These are phyloP conservation scores for Nemania diffusa DNA, from an alignment of 2,329 filamentous ascomycete species.

Conservation along the genomic window DNA sequence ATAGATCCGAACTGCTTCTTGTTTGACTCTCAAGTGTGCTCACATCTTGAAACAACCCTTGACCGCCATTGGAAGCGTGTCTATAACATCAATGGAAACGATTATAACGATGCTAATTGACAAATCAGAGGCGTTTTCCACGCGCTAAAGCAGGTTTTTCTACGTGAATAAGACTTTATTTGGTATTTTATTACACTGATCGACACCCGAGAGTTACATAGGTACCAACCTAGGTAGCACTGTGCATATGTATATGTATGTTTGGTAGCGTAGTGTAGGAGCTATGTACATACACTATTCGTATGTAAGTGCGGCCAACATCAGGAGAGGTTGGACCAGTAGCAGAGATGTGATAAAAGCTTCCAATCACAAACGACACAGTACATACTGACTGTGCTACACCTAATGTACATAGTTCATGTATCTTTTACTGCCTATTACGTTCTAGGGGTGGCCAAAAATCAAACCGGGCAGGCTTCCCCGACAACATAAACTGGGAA, in stretches of 20 bases:
- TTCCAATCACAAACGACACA: background rate
- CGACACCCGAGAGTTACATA: constrained; percentile 13
- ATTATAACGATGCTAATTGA: constrained; percentile 23
- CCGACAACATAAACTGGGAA: constrained; percentile 5
- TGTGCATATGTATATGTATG: background rate
- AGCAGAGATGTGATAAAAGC: constrained; percentile 4
- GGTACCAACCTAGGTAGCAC: background rate
- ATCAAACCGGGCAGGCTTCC: constrained; percentile 11
- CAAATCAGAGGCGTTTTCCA: constrained; percentile 17
- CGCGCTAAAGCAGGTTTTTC: constrained; percentile 28
- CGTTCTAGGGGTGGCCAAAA: background rate
- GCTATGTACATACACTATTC: background rate
- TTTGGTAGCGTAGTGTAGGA: background rate
- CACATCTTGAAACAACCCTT: constrained; percentile 2
- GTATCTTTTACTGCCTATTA: background rate
- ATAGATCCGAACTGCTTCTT: constrained; percentile 2
- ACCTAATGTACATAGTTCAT: background rate
- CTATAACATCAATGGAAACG: constrained; percentile 21
- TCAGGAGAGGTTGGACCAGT: constrained; percentile 24
- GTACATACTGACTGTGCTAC: background rate
- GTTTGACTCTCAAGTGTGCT: background rate
- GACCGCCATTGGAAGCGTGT: constrained; percentile 2
- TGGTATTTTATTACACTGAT: constrained; percentile 12
- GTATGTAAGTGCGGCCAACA: background rate
- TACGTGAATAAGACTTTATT: constrained; percentile 15